Evolutionary conservation across 2,329 filamentous ascomycete species (phyloP), one percentile per base, ranked within the genome.

Genomic region (Dendrostoma leiphaemia): DNA sequence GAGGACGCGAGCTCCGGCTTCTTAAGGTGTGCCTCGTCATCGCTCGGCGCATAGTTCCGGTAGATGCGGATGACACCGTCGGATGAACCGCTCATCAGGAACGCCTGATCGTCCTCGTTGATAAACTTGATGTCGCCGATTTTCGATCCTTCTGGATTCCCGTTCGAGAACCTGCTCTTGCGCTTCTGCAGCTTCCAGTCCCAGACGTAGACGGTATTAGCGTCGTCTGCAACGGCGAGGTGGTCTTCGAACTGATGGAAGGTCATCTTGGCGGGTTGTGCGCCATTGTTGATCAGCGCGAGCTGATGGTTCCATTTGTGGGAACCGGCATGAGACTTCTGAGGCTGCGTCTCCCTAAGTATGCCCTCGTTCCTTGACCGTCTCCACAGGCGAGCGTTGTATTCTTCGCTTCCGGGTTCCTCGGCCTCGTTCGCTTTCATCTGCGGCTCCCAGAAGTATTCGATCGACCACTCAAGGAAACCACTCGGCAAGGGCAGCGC

Each of bases 171-270:
- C 52, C 88, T 86, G 66, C 85, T 90, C 60, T 96, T 76, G 31
- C 87, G 84, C 47, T 79, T 81, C 60, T 88, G 84, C 51, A 82
- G 83, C 71, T 91, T 86, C 89, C 92, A 99, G 69, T 99, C 94
- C 90, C 94, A 97, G 28, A 99, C 83, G 54, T 84, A 86, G 62
- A 97, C 85, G 3, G 87, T 95, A 70, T 99, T 95, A 52, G 89
- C 85, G 64, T 96, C 92, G 70, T 99, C 94, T 12, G 91, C 90
- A 12, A 97, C 91, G 1, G 94, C 90, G 19, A 99, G 81, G 67
- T 97, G 92, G 65, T 97, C 90, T 68, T 99, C 94, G 63, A 97
- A 99, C 67, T 99, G 94, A 72, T 99, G 94, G 69, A 97, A 96
- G 5, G 90, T 89, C 86, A 99, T 89, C 73, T 92, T 95, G 59